Conservation (phyloP, 345 rosid genomes). For the Cochlearia excelsa region DNA sequence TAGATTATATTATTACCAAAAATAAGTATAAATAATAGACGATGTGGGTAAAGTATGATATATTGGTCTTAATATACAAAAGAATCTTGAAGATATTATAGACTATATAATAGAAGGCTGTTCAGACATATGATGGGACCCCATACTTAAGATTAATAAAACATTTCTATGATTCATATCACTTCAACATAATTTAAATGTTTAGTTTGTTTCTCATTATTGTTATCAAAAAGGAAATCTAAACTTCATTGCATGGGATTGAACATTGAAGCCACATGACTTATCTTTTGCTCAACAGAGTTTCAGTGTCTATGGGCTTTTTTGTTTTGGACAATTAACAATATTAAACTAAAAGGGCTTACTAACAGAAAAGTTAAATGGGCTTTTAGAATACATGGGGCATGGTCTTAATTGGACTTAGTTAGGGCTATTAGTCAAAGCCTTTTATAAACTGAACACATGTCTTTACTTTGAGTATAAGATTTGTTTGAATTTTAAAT, state of each 20-base stretch:
- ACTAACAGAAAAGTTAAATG: not conserved
- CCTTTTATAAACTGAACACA: not conserved
- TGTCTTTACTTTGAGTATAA: not conserved
- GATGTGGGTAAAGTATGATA: conserved; percentile 1
- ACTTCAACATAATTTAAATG: conserved; percentile 2
- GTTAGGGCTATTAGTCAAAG: not conserved
- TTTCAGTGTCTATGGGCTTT: conserved; percentile 18
- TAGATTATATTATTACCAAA: conserved; percentile 1
- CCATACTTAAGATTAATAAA: conserved; percentile 25
- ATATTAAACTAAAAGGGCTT: not conserved
- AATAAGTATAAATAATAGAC: conserved; percentile 5
- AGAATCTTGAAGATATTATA: conserved; percentile 1
- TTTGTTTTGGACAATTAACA: not conserved
- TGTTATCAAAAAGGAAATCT: too few relatives aligned
- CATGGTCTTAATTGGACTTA: not conserved
- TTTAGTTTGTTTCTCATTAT: not conserved
- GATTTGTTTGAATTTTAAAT: too few relatives aligned
- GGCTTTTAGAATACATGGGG: not conserved
- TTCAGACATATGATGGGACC: conserved; percentile 21
- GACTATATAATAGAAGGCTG: not conserved
- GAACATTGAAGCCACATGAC: conserved; percentile 25
- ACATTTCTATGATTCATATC: conserved; percentile 13
- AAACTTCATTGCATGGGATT: conserved; percentile 3
- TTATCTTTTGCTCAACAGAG: conserved; percentile 12
- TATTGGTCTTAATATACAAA: not conserved